Evolutionary conservation across 345 rosid genomes (phyloP).

Genomic region (Raphanus sativus): DNA sequence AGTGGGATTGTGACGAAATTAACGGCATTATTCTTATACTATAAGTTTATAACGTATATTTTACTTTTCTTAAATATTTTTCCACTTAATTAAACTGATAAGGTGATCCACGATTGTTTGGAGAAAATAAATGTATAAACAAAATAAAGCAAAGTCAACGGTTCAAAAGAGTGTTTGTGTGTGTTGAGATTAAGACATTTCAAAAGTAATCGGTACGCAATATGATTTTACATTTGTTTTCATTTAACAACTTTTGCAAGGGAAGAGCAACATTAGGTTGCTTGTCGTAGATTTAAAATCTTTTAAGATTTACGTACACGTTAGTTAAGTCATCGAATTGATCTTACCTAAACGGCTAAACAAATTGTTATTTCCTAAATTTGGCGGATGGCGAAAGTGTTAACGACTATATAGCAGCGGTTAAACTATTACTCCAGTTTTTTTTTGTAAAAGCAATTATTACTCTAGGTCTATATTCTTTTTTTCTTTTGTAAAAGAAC

Average conservation of each 20-base stretch:
- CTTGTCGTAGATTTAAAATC: background rate
- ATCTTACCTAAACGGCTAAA: background rate
- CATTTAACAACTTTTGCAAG: slow-evolving; percentile 3
- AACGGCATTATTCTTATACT: slow-evolving; percentile 20
- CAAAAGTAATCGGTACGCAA: slow-evolving; percentile 23
- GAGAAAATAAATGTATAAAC: slow-evolving; percentile 10
- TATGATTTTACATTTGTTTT: slow-evolving; percentile 17
- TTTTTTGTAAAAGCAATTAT: background rate
- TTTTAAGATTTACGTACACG: slow-evolving; percentile 8
- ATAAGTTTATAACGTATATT: slow-evolving; percentile 9
- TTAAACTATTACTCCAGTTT: background rate
- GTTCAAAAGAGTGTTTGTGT: slow-evolving; percentile 26
- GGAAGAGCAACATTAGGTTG: background rate
- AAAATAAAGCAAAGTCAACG: slow-evolving; percentile 28
- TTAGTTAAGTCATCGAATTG: background rate
- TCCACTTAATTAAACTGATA: slow-evolving; percentile 5
- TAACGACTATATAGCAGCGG: background rate
- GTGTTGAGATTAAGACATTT: slow-evolving; percentile 33
- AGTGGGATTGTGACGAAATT: slow-evolving; percentile 39
- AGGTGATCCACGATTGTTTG: slow-evolving; percentile 6
- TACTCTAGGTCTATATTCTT: background rate
- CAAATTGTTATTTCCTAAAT: background rate
- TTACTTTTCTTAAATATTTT: slow-evolving; percentile 4
- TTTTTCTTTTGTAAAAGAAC: background rate
- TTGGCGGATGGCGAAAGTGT: background rate